Percentiles rank a stretch among this genome's conserved stretches.
phyloP scores from a whole-genome alignment of 1,284 basidiomycete species.

The Melampsora larici-populina region DNA sequence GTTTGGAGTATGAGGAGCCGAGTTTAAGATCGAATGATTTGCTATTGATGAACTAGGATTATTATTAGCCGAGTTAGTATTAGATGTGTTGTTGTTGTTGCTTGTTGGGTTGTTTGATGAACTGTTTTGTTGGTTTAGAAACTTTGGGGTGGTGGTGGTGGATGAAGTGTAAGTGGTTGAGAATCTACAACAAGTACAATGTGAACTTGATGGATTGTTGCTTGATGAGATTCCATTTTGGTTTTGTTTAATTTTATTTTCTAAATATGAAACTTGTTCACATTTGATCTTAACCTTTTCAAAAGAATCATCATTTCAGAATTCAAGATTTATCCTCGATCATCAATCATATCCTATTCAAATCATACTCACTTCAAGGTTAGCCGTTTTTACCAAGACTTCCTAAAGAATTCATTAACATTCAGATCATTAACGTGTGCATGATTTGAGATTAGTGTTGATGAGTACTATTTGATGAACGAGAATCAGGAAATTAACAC shows the following conservation, averaged over 20 bases:
- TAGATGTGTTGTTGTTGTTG: not conserved
- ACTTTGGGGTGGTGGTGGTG: not conserved
- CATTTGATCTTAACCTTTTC: slow-evolving; percentile 14
- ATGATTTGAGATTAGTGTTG: too few species aligned
- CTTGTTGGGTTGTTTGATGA: not conserved
- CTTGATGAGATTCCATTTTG: not conserved
- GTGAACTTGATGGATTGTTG: slow-evolving; percentile 7
- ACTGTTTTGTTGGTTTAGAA: not conserved
- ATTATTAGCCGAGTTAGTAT: not conserved
- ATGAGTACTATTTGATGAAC: too few species aligned
- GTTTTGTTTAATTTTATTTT: slow-evolving; percentile 4
- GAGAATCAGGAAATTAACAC: too few species aligned
- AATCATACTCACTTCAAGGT: slow-evolving; percentile 21
- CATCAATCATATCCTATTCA: too few species aligned
- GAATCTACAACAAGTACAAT: slow-evolving; percentile 37
- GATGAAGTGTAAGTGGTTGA: not conserved
- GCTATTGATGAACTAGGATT: not conserved
- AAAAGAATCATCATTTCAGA: too few species aligned
- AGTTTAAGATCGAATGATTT: slow-evolving; percentile 15
- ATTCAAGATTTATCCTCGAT: too few species aligned
- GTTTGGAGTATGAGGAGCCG: too few species aligned
- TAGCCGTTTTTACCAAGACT: slow-evolving; percentile 24
- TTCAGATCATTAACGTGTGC: too few species aligned
- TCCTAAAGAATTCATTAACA: slow-evolving; percentile 5
- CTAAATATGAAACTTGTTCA: slow-evolving; percentile 11